Base-by-base conservation (phyloP, 2,329 filamentous ascomycete genomes). In the Verticillium zaregamsianum region DNA sequence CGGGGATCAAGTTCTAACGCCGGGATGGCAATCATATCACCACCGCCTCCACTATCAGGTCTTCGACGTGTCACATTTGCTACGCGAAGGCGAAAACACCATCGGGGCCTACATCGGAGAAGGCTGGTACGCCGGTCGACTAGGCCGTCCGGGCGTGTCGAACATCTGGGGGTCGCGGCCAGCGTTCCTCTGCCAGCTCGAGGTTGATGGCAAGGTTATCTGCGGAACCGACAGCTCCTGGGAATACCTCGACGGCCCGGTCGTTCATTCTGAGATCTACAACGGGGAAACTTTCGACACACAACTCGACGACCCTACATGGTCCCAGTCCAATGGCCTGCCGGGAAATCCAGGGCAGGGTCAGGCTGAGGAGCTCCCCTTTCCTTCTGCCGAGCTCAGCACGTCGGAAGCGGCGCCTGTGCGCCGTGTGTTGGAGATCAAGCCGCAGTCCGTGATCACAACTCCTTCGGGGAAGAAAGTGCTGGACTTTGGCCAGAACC, bases 401-500 rank as follows among this genome's bases (percentile, higher is more conserved):
- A 64, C 72, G 2, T 71, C 72, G 3, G 71, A 75, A 57, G 72
- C 70, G 0, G 69, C 73, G 3, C 73, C 73, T 7, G 72, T 75
- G 23, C 68, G 69, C 15, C 23, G n/a, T 3, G 67, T 68, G 17
- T 61, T 69, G 7, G 67, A 73, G 28, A 58, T 57, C 12, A 70
- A 45, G 61, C 72, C 1, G 61, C 55, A n/a, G 33, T 61, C 65
- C 66, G 66, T 59, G 32, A 63, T 52, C 54, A 64, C n/a, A 73
- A 78, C 33, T 63, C 71, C 73, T 0, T 75, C 76, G 0, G 79
- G 80, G 0, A 82, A 80, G 64, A 76, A 71, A 0, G 68, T 86
- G 1, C 62, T 86, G 6, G 83, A 87, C 64, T 86, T 87, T 66
- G 83, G 83, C 3, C 83, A 87, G 66, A 86, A 87, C 65, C 71